Evolutionary conservation across 257 asterid genomes (phyloP).

Genomic region (Paraleonurus japonicus): DNA sequence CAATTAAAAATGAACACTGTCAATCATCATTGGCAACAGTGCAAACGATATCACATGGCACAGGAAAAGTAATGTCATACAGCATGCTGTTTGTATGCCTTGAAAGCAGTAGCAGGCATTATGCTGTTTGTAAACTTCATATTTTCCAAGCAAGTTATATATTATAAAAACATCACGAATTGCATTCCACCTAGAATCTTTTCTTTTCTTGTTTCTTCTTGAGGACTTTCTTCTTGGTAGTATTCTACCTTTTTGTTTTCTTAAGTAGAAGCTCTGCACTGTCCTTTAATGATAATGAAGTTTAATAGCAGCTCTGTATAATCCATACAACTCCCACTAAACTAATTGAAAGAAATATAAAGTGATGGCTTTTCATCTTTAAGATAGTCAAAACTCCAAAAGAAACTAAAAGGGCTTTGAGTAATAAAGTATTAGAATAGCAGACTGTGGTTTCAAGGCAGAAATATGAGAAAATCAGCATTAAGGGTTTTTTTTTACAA

Average conservation of each 20-base stretch:
- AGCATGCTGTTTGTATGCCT: neutral
- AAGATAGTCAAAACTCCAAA: conserved; percentile 5
- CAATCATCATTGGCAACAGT: neutral
- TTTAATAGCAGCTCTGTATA: neutral
- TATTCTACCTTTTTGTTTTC: neutral
- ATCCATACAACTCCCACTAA: neutral
- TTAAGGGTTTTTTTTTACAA: neutral
- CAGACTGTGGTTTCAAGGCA: neutral
- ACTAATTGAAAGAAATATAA: neutral
- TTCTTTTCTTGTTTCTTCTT: neutral
- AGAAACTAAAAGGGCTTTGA: neutral
- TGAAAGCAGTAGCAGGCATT: neutral
- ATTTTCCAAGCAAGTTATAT: neutral
- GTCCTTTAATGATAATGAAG: neutral
- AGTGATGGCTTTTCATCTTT: neutral
- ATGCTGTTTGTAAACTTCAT: neutral
- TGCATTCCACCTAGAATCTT: conserved; percentile 9
- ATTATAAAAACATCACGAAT: neutral
- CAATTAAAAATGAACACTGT: neutral
- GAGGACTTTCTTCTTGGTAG: neutral
- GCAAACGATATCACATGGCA: neutral
- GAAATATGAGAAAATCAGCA: conserved; percentile 1
- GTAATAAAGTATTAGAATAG: neutral
- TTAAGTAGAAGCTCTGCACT: neutral
- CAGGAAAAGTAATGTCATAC: neutral